Evolutionary conservation across 1,284 basidiomycete genomes (phyloP), one percentile per base, ranked within the genome.

Genomic region (Rugosomyces carneus): DNA sequence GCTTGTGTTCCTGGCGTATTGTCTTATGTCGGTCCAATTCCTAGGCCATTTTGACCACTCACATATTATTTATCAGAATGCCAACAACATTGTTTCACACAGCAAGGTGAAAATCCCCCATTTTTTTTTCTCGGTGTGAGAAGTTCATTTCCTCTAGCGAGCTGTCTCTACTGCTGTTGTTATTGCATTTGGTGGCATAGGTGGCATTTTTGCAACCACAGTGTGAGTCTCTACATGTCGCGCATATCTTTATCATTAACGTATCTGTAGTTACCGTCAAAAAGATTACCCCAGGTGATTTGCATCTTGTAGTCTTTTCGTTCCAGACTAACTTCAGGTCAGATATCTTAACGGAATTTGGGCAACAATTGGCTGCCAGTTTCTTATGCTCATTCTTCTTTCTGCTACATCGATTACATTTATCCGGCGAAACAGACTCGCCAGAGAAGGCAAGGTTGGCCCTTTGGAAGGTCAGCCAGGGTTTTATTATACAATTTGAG

Each of bases 161-260:
- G 50, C 65, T 15, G 62, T 66, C 3, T 59, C 59, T 2, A 67
- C 60, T n/a, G 64, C 59, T 2, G 49, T 60, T 8, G 60, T 60
- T 29, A 54, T 64, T 20, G 53, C 60, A 6, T 55, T 59, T 39
- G 65, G 62, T 19, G 65, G 65, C 9, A 56, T 66, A n/a, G 64
- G 65, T 8, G 65, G 65, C 23, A 61, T 67, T 40, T 60, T 66
- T 24, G 60, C 64, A 7, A 66, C 62, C 4, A 61, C 56, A n/a
- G 61, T 64, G 53, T 60, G 52, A 38, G 52, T n/a, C 8, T 34
- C 8, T 34, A n/a, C 31, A 15, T n/a, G n/a, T 34, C n/a, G 9
- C 15, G 15, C 3, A 34, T 2, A 5, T 16, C 2, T 15, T 3
- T 7, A 15, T 20, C 9, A 18, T 11, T 8, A 21, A 36, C 8